Conservation (phyloP, 1,139 yeast genomes). For the Taphrina confusa region DNA sequence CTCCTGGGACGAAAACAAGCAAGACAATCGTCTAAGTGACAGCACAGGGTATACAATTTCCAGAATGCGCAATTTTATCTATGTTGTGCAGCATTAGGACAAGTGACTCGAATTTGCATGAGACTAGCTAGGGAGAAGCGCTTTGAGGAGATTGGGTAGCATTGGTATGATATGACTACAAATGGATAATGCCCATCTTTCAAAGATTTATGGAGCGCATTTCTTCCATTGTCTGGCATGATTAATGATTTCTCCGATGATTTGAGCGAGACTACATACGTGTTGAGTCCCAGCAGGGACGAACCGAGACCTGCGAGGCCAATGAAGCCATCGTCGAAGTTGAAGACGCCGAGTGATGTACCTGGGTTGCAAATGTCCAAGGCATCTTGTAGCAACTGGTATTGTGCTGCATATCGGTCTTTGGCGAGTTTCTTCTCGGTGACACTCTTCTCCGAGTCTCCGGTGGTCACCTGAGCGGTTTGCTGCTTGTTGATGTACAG, state of each 20-base stretch:
- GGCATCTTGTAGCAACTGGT: constrained; percentile 75
- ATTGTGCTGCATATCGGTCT: constrained; percentile 54
- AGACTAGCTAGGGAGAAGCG: too few species aligned
- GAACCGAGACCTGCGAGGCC: constrained; percentile 87
- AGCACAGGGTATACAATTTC: too few species aligned
- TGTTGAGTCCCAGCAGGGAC: constrained; percentile 65
- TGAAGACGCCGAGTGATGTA: constrained; percentile 63
- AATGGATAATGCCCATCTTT: neutral
- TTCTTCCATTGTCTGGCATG: constrained; percentile 15
- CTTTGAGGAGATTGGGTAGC: too few species aligned
- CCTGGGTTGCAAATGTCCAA: constrained; percentile 77
- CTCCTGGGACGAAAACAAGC: too few species aligned
- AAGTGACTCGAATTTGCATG: too few species aligned
- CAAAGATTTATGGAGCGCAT: constrained; percentile 11
- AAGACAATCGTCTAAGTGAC: too few species aligned
- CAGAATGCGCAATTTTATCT: too few species aligned
- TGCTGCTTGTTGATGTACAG: constrained; percentile 42
- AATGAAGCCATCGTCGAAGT: constrained; percentile 70
- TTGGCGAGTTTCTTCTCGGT: constrained; percentile 45
- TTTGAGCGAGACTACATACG: neutral
- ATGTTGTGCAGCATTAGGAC: too few species aligned
- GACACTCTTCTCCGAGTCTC: constrained; percentile 49
- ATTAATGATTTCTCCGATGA: neutral
- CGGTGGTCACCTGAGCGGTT: constrained; percentile 40
- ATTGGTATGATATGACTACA: neutral